phyloP scores from a whole-genome alignment of 176 grass and related monocot species.

The Ensete glaucum region DNA sequence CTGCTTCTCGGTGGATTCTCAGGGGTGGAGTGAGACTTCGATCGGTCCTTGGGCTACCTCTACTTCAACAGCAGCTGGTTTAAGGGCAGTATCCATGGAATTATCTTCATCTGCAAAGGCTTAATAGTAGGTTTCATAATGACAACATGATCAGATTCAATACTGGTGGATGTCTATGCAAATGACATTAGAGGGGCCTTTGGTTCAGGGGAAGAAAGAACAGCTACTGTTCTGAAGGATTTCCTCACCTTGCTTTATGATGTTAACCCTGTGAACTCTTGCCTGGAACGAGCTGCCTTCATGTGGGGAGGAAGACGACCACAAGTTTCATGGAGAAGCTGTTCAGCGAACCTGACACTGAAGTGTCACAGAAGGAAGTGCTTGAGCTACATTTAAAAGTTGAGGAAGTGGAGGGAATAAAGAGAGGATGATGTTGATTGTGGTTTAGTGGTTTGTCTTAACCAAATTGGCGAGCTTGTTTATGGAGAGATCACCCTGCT shows the following conservation, averaged over 20 bases:
- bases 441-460: background rate
- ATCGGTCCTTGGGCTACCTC: too few relatives aligned
- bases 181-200: background rate
- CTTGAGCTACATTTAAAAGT: background rate
- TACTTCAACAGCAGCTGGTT: background rate
- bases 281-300: background rate
- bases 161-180: background rate
- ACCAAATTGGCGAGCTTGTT: too few relatives aligned
- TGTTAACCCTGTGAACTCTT: background rate
- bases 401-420: constrained; percentile 3
- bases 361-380: constrained; percentile 1
- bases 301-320: background rate
- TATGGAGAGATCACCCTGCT: background rate
- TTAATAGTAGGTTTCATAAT: background rate
- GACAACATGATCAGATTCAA: background rate
- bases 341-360: background rate
- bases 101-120: too few relatives aligned
- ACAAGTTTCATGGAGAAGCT: background rate
- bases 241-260: background rate
- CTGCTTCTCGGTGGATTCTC: too few relatives aligned
- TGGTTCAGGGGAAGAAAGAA: too few relatives aligned
- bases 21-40: too few relatives aligned
- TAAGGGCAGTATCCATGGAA: background rate
- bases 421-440: background rate
- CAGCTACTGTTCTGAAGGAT: background rate